Percentiles rank a stretch among this genome's conserved stretches.
Conservation (phyloP, 2,329 filamentous ascomycete genomes). For the Aspergillus terreus region DNA sequence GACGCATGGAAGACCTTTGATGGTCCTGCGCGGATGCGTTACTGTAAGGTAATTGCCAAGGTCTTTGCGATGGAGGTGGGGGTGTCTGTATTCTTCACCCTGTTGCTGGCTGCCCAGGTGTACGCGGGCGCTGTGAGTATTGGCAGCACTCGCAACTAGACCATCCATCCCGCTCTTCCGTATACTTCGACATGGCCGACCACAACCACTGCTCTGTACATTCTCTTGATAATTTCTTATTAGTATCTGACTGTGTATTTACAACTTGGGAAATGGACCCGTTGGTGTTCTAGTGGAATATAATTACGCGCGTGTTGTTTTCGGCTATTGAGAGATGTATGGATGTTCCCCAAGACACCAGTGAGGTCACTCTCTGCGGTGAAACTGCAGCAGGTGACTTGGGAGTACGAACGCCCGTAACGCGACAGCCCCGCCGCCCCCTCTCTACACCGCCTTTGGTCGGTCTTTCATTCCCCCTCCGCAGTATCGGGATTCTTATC, state of each 20-base stretch:
- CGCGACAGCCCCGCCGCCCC: conserved; percentile 2
- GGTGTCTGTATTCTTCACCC: conserved; percentile 45
- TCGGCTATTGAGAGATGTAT: background rate
- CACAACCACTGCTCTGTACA: background rate
- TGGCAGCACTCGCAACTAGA: background rate
- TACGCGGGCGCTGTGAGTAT: conserved; percentile 39
- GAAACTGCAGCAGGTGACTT: background rate
- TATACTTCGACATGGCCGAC: background rate
- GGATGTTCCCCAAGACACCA: background rate
- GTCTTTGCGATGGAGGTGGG: conserved; percentile 55
- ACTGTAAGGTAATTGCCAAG: conserved; percentile 74
- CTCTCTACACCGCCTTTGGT: background rate
- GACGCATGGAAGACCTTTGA: conserved; percentile 79
- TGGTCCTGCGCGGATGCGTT: conserved; percentile 65
- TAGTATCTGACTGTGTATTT: too few relatives aligned
- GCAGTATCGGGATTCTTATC: background rate
- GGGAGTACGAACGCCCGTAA: background rate
- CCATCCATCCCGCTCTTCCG: background rate
- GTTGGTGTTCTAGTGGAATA: background rate
- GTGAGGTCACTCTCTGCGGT: background rate
- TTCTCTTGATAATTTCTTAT: too few relatives aligned
- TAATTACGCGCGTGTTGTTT: background rate
- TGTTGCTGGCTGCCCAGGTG: conserved; percentile 52
- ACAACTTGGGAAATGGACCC: too few relatives aligned
- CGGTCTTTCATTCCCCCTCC: background rate